Evolutionary conservation across 2,329 filamentous ascomycete genomes (phyloP).

Genomic region (Trichoderma lentiforme): DNA sequence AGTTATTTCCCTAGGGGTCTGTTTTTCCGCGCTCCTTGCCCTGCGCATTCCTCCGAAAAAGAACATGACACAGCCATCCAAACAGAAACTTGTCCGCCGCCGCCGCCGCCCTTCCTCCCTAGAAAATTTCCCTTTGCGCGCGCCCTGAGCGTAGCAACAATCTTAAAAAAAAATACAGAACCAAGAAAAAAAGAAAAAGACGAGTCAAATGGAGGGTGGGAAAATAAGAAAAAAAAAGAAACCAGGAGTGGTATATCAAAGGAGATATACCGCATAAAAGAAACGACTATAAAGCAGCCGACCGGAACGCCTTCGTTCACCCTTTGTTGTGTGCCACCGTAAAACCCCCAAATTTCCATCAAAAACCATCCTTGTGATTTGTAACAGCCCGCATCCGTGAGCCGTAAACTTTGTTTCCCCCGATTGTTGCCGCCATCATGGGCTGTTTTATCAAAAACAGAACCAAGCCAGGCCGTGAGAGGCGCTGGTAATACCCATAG

Average conservation of each 20-base stretch:
- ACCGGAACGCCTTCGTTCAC: conserved; percentile 25
- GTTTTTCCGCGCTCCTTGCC: conserved; percentile 2
- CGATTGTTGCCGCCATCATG: conserved; percentile 10
- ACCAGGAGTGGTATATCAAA: neutral
- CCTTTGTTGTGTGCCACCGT: conserved; percentile 16
- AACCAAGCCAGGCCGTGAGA: conserved; percentile 1
- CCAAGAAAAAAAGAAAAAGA: conserved; percentile 3
- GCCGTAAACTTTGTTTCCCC: neutral
- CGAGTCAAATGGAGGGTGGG: conserved; percentile 6
- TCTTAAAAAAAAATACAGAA: conserved; percentile 9
- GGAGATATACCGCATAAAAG: conserved; percentile 2
- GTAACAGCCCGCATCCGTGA: conserved; percentile 15
- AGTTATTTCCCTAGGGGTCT: conserved; percentile 9
- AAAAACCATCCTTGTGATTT: conserved; percentile 24
- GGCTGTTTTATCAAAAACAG: conserved; percentile 1
- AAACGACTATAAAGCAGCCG: conserved; percentile 23
- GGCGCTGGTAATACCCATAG: conserved; percentile 7
- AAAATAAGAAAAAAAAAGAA: conserved; percentile 11
- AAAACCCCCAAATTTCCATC: conserved; percentile 18
- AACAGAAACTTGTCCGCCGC: conserved; percentile 12
- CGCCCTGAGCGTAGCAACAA: conserved; percentile 17
- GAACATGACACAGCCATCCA: neutral
- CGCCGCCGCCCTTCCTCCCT: neutral
- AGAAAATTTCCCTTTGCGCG: conserved; percentile 11
- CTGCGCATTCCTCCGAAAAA: neutral